phyloP scores from a whole-genome alignment of 73 alveolate species.

The Tetrahymena malaccensis region DNA sequence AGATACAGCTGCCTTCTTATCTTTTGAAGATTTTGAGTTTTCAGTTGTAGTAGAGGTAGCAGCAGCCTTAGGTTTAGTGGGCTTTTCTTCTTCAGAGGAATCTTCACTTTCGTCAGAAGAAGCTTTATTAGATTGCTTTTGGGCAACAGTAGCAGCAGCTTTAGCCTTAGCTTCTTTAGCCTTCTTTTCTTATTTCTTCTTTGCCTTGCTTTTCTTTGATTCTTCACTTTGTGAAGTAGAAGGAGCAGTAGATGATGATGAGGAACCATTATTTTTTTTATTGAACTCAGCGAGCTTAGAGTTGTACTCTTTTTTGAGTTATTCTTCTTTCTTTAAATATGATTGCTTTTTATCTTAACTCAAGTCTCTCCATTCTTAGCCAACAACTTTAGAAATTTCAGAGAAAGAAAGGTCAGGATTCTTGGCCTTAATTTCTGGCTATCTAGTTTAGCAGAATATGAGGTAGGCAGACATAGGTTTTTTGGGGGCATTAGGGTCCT shows the following conservation, averaged over 20 bases:
- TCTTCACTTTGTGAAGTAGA: neutral
- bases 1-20: neutral
- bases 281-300: slow-evolving; percentile 40
- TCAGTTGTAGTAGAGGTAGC: neutral
- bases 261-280: neutral
- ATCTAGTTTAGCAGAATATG: neutral
- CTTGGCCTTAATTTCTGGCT: neutral
- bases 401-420: neutral
- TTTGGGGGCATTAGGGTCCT: slow-evolving; percentile 2
- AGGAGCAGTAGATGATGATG: neutral
- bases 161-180: neutral
- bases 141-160: neutral
- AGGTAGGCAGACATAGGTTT: neutral
- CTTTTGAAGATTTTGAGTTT: neutral
- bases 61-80: neutral
- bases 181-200: neutral
- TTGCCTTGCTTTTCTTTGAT: neutral
- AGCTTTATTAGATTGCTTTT: neutral
- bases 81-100: neutral
- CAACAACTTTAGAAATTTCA: neutral
- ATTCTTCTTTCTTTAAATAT: neutral
- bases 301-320: slow-evolving; percentile 32
- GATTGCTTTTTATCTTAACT: neutral
- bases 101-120: neutral
- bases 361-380: slow-evolving; percentile 19